phyloP scores from a whole-genome alignment of 2,329 filamentous ascomycete species.

The Talaromyces atroroseus region DNA sequence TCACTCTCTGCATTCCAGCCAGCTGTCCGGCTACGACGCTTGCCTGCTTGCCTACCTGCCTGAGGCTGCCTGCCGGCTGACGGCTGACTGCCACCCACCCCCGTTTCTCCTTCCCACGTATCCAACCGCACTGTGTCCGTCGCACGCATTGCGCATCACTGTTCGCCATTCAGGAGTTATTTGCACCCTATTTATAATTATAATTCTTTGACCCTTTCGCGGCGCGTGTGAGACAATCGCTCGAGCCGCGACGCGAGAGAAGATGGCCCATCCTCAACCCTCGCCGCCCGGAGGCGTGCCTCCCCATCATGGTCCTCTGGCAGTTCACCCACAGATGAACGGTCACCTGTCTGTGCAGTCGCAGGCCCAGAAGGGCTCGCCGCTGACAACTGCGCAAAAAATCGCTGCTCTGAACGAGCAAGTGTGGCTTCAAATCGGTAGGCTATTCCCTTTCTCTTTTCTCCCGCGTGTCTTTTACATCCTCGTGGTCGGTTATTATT shows the following conservation, averaged over 20 bases:
- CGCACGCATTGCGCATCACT: background rate
- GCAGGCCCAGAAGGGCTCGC: constrained; percentile 52
- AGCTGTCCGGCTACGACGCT: background rate
- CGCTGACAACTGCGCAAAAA: constrained; percentile 64
- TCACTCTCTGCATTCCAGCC: background rate
- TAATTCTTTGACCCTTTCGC: background rate
- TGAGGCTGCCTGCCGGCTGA: constrained; percentile 9
- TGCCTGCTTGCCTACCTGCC: background rate
- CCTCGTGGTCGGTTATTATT: background rate
- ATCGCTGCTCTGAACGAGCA: constrained; percentile 75
- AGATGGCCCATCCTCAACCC: constrained; percentile 72
- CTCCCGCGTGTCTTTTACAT: constrained; percentile 4
- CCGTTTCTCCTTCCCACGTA: background rate
- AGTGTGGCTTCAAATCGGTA: constrained; percentile 92
- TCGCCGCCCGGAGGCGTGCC: constrained; percentile 72
- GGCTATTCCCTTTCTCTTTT: constrained; percentile 26
- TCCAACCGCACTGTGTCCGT: background rate
- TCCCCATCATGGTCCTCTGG: constrained; percentile 61
- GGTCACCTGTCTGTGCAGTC: constrained; percentile 43
- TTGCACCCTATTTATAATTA: background rate
- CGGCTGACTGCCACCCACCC: background rate
- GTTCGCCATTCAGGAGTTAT: background rate
- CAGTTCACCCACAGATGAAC: constrained; percentile 54
- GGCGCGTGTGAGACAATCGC: background rate
- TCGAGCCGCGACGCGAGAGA: background rate